Conservation (phyloP, 129 eudicot genomes). For the Sambucus nigra region DNA sequence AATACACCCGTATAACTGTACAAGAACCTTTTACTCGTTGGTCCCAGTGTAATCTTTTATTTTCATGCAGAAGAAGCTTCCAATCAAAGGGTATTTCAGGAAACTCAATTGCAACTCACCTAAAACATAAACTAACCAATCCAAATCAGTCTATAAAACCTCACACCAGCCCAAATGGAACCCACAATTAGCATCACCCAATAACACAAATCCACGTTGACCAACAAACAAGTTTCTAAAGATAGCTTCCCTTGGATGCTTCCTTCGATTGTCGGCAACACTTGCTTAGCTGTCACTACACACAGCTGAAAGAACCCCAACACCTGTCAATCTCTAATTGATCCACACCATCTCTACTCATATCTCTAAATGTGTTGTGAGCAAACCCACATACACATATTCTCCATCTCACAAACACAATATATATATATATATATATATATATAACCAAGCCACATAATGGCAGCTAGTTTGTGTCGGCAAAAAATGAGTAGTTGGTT, state of each 20-base stretch:
- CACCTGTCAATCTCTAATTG: conserved; percentile 5
- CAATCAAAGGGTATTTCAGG: no score
- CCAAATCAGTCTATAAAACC: background rate
- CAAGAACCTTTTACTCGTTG: no score
- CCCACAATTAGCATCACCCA: background rate
- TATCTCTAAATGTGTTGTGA: background rate
- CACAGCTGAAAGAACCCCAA: background rate
- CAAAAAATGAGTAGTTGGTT: background rate
- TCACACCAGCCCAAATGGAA: no score
- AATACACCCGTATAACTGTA: no score
- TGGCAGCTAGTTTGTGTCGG: background rate
- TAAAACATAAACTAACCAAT: background rate
- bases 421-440: background rate
- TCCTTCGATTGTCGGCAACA: conserved; percentile 21
- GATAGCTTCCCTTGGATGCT: conserved; percentile 6
- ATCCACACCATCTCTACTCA: background rate
- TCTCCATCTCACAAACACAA: background rate
- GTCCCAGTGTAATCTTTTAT: no score
- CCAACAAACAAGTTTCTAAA: conserved; percentile 1
- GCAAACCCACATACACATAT: background rate
- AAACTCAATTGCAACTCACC: no score
- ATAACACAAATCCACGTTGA: conserved; percentile 13
- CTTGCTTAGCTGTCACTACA: conserved; percentile 10
- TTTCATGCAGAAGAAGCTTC: no score
- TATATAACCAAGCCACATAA: background rate